A percentile compares a stretch with the other conserved stretches of the same genome.
These are phyloP conservation scores for Vigna nakashimae DNA, from an alignment of 306 rosid genomes.

Conservation along the genomic window DNA sequence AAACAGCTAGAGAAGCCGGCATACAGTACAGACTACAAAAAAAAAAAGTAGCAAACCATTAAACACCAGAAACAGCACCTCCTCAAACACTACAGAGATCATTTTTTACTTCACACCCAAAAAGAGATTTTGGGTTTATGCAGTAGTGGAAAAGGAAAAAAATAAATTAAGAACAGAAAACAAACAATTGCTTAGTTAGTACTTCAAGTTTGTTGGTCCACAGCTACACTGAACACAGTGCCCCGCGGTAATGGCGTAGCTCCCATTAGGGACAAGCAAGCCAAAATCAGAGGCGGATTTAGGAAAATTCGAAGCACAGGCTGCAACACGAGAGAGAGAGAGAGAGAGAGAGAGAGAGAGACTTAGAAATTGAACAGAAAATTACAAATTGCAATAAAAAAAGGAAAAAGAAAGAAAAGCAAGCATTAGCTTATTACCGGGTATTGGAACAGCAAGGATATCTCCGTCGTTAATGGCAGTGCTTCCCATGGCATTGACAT, in stretches of 20 bases:
- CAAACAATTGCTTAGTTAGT: conserved; percentile 43
- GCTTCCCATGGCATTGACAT: conserved; percentile 95
- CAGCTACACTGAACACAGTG: conserved; percentile 99
- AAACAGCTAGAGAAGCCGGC: conserved; percentile 95
- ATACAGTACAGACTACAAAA: conserved; percentile 84
- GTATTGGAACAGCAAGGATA: conserved; percentile 87
- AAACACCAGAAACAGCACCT: conserved; percentile 20
- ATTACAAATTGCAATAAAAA: background rate
- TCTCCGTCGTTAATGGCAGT: conserved; percentile 71
- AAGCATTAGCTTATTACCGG: conserved; percentile 52
- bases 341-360: conserved; percentile 25
- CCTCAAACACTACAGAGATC: conserved; percentile 4
- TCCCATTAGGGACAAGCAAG: conserved; percentile 94
- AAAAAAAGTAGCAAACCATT: conserved; percentile 27
- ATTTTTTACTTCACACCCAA: background rate
- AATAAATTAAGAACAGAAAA: conserved; percentile 22
- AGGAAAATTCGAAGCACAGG: conserved; percentile 88
- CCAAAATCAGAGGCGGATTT: conserved; percentile 72
- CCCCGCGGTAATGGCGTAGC: conserved; percentile 90
- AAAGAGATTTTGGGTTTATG: conserved; percentile 2
- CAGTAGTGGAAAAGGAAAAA: background rate
- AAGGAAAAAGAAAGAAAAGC: no score
- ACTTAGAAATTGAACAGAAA: conserved; percentile 25
- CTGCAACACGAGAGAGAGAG: conserved; percentile 52
- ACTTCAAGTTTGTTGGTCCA: conserved; percentile 87